Evolutionary conservation across 78 protist genomes (phyloP).

Genomic region (Dictyostelium purpureum): DNA sequence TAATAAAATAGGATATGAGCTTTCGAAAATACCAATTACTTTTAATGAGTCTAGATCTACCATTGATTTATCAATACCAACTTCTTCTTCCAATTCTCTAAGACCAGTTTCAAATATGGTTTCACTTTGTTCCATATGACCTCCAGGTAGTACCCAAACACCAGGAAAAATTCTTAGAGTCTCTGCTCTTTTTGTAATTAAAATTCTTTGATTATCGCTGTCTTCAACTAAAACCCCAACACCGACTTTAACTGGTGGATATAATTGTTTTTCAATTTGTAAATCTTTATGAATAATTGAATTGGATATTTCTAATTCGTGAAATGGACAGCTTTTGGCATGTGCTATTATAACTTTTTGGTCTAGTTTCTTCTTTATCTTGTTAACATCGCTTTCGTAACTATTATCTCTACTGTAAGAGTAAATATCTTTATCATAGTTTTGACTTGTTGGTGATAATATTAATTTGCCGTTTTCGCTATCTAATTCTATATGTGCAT

Average conservation of each 20-base stretch:
- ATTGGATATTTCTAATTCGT: conserved; percentile 16
- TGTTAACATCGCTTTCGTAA: not conserved
- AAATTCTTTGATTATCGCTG: conserved; percentile 2
- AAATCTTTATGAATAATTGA: conserved; percentile 42
- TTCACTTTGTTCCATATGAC: conserved; percentile 73
- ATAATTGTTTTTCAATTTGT: not conserved
- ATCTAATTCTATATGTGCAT: conserved; percentile 23
- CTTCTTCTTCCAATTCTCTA: conserved; percentile 63
- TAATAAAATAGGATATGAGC: conserved; percentile 37
- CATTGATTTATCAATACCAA: conserved; percentile 15
- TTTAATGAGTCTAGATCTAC: not conserved
- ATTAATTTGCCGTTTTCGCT: conserved; percentile 15
- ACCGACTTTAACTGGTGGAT: conserved; percentile 46
- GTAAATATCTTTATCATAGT: not conserved
- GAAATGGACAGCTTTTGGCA: conserved; percentile 50
- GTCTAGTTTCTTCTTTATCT: too few species aligned
- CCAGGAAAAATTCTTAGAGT: conserved; percentile 52
- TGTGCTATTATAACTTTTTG: conserved; percentile 32
- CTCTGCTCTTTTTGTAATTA: conserved; percentile 42
- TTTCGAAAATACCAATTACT: conserved; percentile 59
- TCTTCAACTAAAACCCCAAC: conserved; percentile 55
- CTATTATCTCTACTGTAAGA: too few species aligned
- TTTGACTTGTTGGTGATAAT: not conserved
- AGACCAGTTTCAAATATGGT: conserved; percentile 24
- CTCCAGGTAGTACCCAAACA: conserved; percentile 75